Conservation (phyloP, 2,329 filamentous ascomycete species). For the Zasmidium cellare region DNA sequence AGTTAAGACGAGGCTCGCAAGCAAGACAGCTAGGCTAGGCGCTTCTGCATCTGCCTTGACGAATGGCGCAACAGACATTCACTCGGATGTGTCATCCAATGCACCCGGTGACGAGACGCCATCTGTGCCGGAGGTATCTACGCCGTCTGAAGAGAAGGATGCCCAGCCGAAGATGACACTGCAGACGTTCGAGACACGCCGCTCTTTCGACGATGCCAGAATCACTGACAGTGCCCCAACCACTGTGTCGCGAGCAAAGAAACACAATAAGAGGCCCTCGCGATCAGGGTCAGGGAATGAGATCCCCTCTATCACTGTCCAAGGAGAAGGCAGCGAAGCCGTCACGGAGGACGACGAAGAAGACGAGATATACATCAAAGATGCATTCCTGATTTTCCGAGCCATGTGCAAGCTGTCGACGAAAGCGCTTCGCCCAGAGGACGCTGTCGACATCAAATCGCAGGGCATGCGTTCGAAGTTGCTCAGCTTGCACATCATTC, state of each 20-base stretch:
- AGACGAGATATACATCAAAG: conserved; percentile 95
- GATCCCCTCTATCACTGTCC: conserved; percentile 38
- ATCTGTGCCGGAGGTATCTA: conserved; percentile 38
- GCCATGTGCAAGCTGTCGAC: conserved; percentile 98
- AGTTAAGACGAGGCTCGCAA: conserved; percentile 80
- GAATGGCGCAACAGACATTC: conserved; percentile 31
- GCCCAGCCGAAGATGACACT: conserved; percentile 62
- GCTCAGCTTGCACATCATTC: conserved; percentile 90
- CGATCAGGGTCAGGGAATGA: conserved; percentile 49
- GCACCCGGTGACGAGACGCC: conserved; percentile 29
- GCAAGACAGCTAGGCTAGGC: conserved; percentile 77
- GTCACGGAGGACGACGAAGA: conserved; percentile 72
- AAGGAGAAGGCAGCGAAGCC: conserved; percentile 46
- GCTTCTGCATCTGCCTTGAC: conserved; percentile 45
- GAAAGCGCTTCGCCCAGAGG: conserved; percentile 83
- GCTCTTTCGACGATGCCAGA: conserved; percentile 64
- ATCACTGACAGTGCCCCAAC: conserved; percentile 69
- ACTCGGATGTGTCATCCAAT: conserved; percentile 30
- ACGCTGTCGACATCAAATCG: conserved; percentile 87
- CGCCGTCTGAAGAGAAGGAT: conserved; percentile 45
- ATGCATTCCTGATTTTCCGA: conserved; percentile 94
- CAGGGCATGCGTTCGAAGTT: conserved; percentile 98
- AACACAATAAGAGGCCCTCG: conserved; percentile 22
- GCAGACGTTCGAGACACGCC: conserved; percentile 68
- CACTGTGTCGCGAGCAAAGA: conserved; percentile 62